phyloP scores from a whole-genome alignment of 2,329 filamentous ascomycete species.

The Gremmenia infestans region DNA sequence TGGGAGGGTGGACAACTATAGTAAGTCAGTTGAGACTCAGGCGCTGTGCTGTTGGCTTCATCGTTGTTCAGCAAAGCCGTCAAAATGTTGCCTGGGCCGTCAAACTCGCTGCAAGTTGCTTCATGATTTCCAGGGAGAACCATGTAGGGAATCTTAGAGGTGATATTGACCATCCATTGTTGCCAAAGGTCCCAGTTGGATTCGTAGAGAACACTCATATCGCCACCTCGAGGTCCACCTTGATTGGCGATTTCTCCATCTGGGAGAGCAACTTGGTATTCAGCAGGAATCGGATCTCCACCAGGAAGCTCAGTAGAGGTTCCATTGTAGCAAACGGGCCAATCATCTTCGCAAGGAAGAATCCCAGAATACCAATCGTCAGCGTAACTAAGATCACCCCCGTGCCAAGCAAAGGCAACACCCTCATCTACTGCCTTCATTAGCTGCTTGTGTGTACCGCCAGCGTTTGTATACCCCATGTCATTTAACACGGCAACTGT shows the following conservation, averaged over 20 bases:
- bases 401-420: slow-evolving; percentile 48
- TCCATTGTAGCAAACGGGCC: slow-evolving; percentile 49
- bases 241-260: slow-evolving; percentile 34
- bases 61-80: slow-evolving; percentile 43
- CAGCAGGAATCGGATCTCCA: slow-evolving; percentile 19
- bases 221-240: slow-evolving; percentile 38
- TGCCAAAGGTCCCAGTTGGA: slow-evolving; percentile 55
- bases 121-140: slow-evolving; percentile 50
- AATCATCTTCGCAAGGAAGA: slow-evolving; percentile 41
- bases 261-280: slow-evolving; percentile 41
- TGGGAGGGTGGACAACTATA: slow-evolving; percentile 49
- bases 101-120: slow-evolving; percentile 39
- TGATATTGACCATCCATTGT: slow-evolving; percentile 47
- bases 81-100: slow-evolving; percentile 21
- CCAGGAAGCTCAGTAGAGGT: slow-evolving; percentile 27
- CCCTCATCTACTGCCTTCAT: slow-evolving; percentile 38
- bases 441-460: slow-evolving; percentile 42
- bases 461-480: slow-evolving; percentile 50
- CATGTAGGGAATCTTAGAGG: slow-evolving; percentile 52
- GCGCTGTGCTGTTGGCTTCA: slow-evolving; percentile 37
- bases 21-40: slow-evolving; percentile 39
- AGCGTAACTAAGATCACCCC: slow-evolving; percentile 46
- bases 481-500: slow-evolving; percentile 45
- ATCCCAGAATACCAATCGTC: slow-evolving; percentile 49
- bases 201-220: slow-evolving; percentile 36